Conservation (phyloP, 2,329 filamentous ascomycete species). For the Arthrobotrys sinensis region DNA sequence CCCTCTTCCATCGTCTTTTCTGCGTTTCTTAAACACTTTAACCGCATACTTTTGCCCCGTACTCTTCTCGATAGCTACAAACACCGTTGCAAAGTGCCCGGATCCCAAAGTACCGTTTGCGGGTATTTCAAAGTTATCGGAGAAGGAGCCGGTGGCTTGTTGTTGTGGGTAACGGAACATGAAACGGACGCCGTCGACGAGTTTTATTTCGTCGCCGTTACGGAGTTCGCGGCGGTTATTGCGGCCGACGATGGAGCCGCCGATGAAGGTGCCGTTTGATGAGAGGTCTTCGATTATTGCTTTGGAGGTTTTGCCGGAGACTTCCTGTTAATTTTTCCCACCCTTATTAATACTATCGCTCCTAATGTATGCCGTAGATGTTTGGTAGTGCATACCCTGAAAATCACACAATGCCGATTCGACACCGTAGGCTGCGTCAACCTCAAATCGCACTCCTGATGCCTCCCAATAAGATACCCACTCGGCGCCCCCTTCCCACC, state of each 20-base stretch:
- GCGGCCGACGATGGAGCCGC: conserved; percentile 88
- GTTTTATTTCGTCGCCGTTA: conserved; percentile 90
- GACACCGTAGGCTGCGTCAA: conserved; percentile 64
- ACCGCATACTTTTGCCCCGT: conserved; percentile 88
- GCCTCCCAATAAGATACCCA: conserved; percentile 91
- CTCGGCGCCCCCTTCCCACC: conserved; percentile 75
- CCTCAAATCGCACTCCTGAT: conserved; percentile 81
- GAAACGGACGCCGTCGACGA: conserved; percentile 87
- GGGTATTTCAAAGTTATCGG: conserved; percentile 86
- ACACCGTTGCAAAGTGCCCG: conserved; percentile 95
- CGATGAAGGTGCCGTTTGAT: conserved; percentile 96
- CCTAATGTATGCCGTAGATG: no score
- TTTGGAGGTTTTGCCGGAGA: conserved; percentile 72
- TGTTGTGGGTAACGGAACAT: conserved; percentile 90
- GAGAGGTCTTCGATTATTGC: conserved; percentile 94
- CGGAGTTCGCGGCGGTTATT: conserved; percentile 91
- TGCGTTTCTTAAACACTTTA: conserved; percentile 91
- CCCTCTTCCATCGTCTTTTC: conserved; percentile 87
- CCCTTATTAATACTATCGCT: conserved; percentile 70
- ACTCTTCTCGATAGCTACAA: conserved; percentile 87
- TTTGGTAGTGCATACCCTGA: conserved; percentile 63
- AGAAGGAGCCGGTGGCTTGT: conserved; percentile 81
- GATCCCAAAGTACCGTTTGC: conserved; percentile 83
- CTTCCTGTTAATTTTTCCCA: conserved; percentile 62
- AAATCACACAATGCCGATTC: conserved; percentile 65